Percentiles rank a stretch among this genome's conserved stretches.
Conservation (phyloP, 2,329 filamentous ascomycete species). For the Curvularia sp. region DNA sequence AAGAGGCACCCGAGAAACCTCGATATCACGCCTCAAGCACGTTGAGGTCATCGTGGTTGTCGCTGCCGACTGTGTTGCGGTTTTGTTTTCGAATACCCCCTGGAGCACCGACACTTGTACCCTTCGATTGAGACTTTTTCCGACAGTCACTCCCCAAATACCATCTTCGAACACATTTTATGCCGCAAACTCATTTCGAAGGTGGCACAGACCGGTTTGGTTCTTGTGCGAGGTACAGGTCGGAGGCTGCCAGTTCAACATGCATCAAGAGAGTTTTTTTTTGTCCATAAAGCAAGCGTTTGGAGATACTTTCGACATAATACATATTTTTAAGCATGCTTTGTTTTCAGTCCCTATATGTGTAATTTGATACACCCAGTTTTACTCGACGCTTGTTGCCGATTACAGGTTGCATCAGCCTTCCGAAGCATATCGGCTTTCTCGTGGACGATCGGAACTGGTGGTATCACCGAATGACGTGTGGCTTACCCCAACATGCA, state of each 20-base stretch:
- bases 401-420: neutral
- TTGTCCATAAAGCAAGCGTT: conserved; percentile 2
- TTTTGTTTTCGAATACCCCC: conserved; percentile 2
- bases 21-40: neutral
- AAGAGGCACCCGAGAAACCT: neutral
- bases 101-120: conserved; percentile 1
- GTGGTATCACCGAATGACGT: conserved; percentile 5
- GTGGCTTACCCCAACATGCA: neutral
- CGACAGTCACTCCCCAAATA: neutral
- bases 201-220: neutral
- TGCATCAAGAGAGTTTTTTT: neutral
- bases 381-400: neutral
- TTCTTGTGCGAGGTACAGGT: neutral
- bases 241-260: neutral
- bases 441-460: conserved; percentile 10
- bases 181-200: neutral
- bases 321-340: conserved; percentile 9
- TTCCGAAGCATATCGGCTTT: conserved; percentile 17
- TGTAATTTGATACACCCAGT: neutral
- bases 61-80: neutral
- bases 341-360: neutral
- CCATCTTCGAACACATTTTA: neutral
- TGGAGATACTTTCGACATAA: conserved; percentile 16
- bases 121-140: conserved; percentile 3
- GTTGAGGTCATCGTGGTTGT: neutral